Conservation (phyloP, 352 stramenopile species). For the Phytophthora multivora region DNA sequence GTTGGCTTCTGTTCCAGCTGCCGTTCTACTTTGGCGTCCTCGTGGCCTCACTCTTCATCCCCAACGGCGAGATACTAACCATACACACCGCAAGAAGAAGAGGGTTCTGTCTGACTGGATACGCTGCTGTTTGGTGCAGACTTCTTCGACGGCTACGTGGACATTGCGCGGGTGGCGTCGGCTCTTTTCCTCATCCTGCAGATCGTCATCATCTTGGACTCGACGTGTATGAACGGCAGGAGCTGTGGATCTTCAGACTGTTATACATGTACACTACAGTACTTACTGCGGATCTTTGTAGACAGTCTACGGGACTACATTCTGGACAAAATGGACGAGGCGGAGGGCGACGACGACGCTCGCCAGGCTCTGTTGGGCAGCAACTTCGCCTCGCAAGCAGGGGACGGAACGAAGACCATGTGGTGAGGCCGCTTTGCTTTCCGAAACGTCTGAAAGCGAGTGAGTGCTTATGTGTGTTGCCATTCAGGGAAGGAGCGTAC, state of each 20-base stretch:
- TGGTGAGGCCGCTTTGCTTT: conserved; percentile 14
- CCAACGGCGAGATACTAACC: conserved; percentile 44
- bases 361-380: conserved; percentile 49
- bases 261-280: not conserved
- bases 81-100: not conserved
- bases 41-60: conserved; percentile 66
- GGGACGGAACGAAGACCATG: conserved; percentile 25
- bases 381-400: conserved; percentile 33
- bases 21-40: conserved; percentile 60
- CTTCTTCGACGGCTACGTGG: conserved; percentile 73
- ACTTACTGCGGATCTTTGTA: conserved; percentile 19
- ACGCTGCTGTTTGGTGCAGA: conserved; percentile 18
- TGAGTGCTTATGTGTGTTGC: not conserved
- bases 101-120: not conserved
- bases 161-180: conserved; percentile 62
- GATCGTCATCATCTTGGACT: conserved; percentile 86
- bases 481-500: conserved; percentile 60
- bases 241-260: not conserved
- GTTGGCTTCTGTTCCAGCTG: conserved; percentile 65
- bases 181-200: conserved; percentile 75
- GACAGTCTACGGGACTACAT: conserved; percentile 73
- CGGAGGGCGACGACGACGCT: conserved; percentile 57
- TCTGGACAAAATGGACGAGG: conserved; percentile 69
- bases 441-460: not conserved
- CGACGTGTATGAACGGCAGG: conserved; percentile 44